Conservation (phyloP, 495 filamentous ascomycete genomes). For the Neurospora africana region DNA sequence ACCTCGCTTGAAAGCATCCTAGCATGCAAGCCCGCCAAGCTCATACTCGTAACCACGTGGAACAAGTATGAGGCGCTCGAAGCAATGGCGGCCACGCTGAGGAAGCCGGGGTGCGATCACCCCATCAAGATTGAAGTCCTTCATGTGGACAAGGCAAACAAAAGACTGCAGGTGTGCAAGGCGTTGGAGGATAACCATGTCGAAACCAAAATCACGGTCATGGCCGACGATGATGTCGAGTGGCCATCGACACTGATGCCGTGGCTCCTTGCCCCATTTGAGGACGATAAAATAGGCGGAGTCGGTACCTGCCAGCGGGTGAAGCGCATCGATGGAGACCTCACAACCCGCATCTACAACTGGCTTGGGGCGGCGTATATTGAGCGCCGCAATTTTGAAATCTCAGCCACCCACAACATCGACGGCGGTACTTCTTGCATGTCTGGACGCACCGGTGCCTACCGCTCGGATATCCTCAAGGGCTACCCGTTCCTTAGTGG, state of each 20-base stretch:
- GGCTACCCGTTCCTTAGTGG: constrained; percentile 60
- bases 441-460: constrained; percentile 77
- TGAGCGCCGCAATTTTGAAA: constrained; percentile 79
- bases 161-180: constrained; percentile 71
- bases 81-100: constrained; percentile 33
- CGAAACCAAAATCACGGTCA: constrained; percentile 60
- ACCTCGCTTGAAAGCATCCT: constrained; percentile 44
- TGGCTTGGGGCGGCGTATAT: constrained; percentile 77
- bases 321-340: constrained; percentile 50
- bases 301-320: constrained; percentile 77
- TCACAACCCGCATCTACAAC: constrained; percentile 53
- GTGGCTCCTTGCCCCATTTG: constrained; percentile 80
- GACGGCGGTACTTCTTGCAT: constrained; percentile 83
- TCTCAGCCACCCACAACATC: constrained; percentile 72
- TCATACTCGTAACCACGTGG: constrained; percentile 45
- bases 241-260: constrained; percentile 67
- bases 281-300: constrained; percentile 63
- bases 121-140: constrained; percentile 34
- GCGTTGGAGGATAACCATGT: constrained; percentile 61
- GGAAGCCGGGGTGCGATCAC: constrained; percentile 6
- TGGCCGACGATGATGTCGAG: constrained; percentile 81
- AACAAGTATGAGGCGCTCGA: constrained; percentile 39
- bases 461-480: constrained; percentile 71
- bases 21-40: constrained; percentile 39
- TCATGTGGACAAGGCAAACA: constrained; percentile 46